Evolutionary conservation across 768 basidiomycete species (phyloP).

Genomic region (Dioszegia hungarica): DNA sequence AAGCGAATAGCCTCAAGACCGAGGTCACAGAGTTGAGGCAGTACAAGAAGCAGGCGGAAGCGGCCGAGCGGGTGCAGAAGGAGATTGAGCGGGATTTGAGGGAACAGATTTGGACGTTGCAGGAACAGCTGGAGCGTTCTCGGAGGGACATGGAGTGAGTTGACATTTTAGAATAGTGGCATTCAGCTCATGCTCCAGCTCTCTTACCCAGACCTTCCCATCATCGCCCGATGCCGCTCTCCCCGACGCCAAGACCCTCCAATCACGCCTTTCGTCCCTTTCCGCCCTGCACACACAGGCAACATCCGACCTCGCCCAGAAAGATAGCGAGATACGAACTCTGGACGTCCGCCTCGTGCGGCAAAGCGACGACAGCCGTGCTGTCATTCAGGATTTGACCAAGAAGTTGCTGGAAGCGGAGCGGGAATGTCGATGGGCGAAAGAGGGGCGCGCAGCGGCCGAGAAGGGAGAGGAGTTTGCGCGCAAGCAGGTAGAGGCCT

Average conservation of each 20-base stretch:
- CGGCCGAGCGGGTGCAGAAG: constrained; percentile 22
- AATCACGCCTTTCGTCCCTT: constrained; percentile 34
- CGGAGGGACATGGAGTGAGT: constrained; percentile 47
- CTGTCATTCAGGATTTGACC: constrained; percentile 20
- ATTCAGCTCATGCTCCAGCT: constrained; percentile 19
- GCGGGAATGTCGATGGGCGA: constrained; percentile 44
- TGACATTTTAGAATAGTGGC: not conserved
- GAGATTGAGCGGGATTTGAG: constrained; percentile 26
- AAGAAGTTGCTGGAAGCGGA: constrained; percentile 28
- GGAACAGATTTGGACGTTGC: constrained; percentile 32
- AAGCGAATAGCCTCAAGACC: constrained; percentile 14
- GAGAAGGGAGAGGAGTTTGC: constrained; percentile 38
- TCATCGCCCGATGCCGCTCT: constrained; percentile 10
- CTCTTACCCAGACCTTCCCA: constrained; percentile 40
- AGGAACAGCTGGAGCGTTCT: constrained; percentile 40
- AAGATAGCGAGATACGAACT: constrained; percentile 26
- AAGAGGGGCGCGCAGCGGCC: constrained; percentile 31
- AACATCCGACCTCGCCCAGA: constrained; percentile 21
- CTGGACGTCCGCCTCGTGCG: constrained; percentile 23
- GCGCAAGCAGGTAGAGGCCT: constrained; percentile 25
- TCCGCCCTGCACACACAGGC: constrained; percentile 32
- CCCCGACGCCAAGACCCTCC: constrained; percentile 22
- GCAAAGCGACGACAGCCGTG: constrained; percentile 15
- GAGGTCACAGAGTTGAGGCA: constrained; percentile 41
- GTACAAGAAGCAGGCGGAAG: constrained; percentile 38